A percentile compares a stretch with the other conserved stretches of the same genome.
Evolutionary conservation across 2,329 filamentous ascomycete genomes (phyloP).

Genomic region (Fusarium burgessii): DNA sequence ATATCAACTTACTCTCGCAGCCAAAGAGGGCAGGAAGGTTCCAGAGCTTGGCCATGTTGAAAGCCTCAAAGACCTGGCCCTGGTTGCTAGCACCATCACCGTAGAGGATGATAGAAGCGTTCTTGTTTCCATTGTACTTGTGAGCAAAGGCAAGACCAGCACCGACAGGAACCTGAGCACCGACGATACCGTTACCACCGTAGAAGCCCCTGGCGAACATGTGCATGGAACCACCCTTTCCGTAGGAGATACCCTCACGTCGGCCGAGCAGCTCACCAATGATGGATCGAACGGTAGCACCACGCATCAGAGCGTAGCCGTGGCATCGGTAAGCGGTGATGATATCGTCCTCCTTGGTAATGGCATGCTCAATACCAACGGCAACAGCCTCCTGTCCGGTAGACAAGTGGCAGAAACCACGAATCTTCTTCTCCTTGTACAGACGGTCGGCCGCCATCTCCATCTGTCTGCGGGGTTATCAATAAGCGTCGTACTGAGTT

Average conservation of each 20-base stretch:
- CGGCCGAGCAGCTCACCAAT: conserved; percentile 96
- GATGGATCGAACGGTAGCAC: conserved; percentile 88
- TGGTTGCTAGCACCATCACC: conserved; percentile 99
- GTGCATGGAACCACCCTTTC: conserved; percentile 99
- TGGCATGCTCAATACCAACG: conserved; percentile 95
- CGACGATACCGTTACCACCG: conserved; percentile 98
- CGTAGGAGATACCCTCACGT: conserved; percentile 96
- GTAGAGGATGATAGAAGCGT: conserved; percentile 89
- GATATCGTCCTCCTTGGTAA: conserved; percentile 90
- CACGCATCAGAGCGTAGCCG: conserved; percentile 97
- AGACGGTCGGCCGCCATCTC: conserved; percentile 99
- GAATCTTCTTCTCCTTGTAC: conserved; percentile 99
- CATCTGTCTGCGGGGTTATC: conserved; percentile 80
- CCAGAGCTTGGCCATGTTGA: conserved; percentile 99
- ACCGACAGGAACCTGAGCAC: conserved; percentile 97
- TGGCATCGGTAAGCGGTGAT: conserved; percentile 99
- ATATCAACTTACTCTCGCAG: conserved; percentile 85
- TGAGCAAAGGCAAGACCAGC: conserved; percentile 97
- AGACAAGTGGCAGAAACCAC: conserved; percentile 99
- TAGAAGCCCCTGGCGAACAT: conserved; percentile 99
- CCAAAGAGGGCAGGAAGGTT: conserved; percentile 94
- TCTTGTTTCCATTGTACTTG: conserved; percentile 90
- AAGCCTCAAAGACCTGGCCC: conserved; percentile 99
- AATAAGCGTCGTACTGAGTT: conserved; percentile 34
- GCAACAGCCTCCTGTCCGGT: conserved; percentile 98